Base-by-base conservation (phyloP, 306 rosid genomes). In the Quercus bicolor region DNA sequence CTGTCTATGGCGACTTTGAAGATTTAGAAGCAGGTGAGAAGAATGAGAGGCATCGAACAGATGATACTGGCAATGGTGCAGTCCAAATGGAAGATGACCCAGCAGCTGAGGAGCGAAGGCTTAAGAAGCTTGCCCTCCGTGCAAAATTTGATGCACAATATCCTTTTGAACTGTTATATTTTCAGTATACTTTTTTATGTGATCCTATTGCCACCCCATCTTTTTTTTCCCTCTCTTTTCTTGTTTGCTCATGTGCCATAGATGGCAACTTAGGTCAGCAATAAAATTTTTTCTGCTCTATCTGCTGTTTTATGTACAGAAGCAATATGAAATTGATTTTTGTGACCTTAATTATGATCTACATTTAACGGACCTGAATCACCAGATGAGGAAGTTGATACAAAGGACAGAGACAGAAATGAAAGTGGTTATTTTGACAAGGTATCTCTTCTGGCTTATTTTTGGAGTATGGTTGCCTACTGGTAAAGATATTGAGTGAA, bases 101-200 rank as follows among this genome's bases (percentile, higher is more conserved):
- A 45, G 89, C 87, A 85, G 85, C 81, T 75, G 93, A 88, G 77
- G 78, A 90, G 82, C 80, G 96, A 82, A 90, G 89, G 89, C 89
- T 80, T 61, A 93, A 86, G 87, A 95, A 95, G 84, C 94, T 91
- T 75, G 93, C 98, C 53, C 91, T 84, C 16, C 97, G 93, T 69
- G 98, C 97, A 43, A 89, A 90, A 76, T 95, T 95, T 88, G 96
- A 87, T 85, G 77, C 95, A 66, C 90, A 84, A 93, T 95, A 92
- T 95, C 98, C 98, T 92, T 89, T 89, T 69, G 56, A 52, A 77
- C 24, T 7, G 3, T 23, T 81, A 29, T 20, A 43, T 78, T 76
- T 68, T 70, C 28, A 3, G 24, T 11, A 59, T 24, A 10, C 65
- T 11, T 76, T 61, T 55, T 28, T 64, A 40, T 4, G 31, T 72